phyloP scores from a whole-genome alignment of 495 filamentous ascomycete species.

The Geoglossum glabrum region DNA sequence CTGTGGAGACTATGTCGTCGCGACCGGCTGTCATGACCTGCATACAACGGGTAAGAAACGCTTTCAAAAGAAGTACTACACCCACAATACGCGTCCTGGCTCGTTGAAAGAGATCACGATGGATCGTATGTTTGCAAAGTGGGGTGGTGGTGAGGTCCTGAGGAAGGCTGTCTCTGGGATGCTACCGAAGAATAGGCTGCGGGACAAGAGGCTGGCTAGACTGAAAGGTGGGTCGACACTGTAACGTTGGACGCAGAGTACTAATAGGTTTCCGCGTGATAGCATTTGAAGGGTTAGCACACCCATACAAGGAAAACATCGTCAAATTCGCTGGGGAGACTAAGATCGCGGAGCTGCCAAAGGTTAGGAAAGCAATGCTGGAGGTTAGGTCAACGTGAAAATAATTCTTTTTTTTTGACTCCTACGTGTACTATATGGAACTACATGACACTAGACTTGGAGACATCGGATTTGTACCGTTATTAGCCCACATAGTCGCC shows the following conservation, averaged over 20 bases:
- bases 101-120: constrained; percentile 74
- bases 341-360: constrained; percentile 19
- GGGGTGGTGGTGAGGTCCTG: constrained; percentile 84
- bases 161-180: constrained; percentile 85
- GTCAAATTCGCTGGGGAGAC: constrained; percentile 40
- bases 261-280: neutral
- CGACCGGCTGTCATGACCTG: constrained; percentile 67
- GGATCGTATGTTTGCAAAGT: constrained; percentile 85
- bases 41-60: constrained; percentile 82
- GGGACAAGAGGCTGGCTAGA: constrained; percentile 67
- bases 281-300: constrained; percentile 78
- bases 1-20: constrained; percentile 98
- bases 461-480: neutral
- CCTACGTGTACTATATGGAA: neutral
- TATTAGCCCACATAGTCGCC: neutral
- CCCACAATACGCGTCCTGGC: constrained; percentile 78
- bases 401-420: neutral
- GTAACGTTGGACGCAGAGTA: constrained; percentile 5
- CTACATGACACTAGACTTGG: neutral
- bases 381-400: constrained; percentile 9
- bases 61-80: constrained; percentile 85
- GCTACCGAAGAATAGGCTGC: constrained; percentile 89
- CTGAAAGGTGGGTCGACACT: constrained; percentile 46
- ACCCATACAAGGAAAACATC: constrained; percentile 84
- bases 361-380: constrained; percentile 22